Evolutionary conservation across 1,139 yeast genomes (phyloP).

Genomic region (Saccharomyces hybrid): DNA sequence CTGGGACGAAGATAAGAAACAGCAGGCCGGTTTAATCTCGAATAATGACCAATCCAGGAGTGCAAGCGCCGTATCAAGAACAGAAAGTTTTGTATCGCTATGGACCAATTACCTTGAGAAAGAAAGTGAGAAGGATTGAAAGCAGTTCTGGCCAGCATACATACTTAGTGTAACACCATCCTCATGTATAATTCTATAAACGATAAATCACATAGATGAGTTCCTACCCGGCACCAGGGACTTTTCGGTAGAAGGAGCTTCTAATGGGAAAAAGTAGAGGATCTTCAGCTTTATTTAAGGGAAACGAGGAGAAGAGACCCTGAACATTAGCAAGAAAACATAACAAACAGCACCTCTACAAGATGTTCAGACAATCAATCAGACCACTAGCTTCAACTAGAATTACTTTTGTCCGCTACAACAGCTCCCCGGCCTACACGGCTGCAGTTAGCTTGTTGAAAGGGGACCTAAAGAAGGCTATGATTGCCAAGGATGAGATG

Average conservation of each 20-base stretch:
- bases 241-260: neutral
- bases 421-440: constrained; percentile 33
- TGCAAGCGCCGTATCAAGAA: constrained; percentile 31
- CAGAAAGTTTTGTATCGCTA: constrained; percentile 69
- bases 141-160: neutral
- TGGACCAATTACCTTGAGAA: constrained; percentile 89
- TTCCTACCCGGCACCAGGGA: neutral
- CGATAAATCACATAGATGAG: neutral
- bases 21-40: constrained; percentile 73
- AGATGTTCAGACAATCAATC: neutral
- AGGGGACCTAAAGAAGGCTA: constrained; percentile 42
- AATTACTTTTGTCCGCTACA: constrained; percentile 24
- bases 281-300: neutral
- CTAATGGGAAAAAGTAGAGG: neutral
- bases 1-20: constrained; percentile 80
- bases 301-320: too few relatives aligned
- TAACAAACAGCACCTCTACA: neutral
- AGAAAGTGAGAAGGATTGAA: constrained; percentile 41
- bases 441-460: constrained; percentile 35
- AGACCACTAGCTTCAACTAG: neutral
- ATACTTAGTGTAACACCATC: neutral
- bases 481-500: constrained; percentile 39
- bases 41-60: constrained; percentile 19
- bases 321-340: neutral
- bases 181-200: neutral